Base-by-base conservation (phyloP, 345 rosid genomes). In the Salix suchowensis region DNA sequence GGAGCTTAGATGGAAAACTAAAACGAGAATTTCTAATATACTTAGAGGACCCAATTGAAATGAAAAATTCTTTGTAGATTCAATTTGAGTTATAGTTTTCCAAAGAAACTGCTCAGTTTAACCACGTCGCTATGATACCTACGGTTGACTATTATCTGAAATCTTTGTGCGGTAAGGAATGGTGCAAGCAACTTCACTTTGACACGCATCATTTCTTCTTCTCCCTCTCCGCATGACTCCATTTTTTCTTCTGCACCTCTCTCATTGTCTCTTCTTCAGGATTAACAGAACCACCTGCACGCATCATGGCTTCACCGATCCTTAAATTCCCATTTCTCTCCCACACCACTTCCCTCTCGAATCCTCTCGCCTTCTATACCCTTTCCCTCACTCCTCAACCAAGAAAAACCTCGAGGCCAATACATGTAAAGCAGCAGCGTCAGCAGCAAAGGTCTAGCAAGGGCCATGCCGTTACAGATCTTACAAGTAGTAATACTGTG, bases 401-500 rank as follows among this genome's bases (percentile, higher is more conserved):
- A 15, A 37, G 58, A 14, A 18, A 76, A 14, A 32, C 78, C 1
- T 68, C 42, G 28, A 74, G 40, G 23, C 77, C 76, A 40, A 2
- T 6, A 15, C 75, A 14, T 34, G 7, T 30, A 14, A 72, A 69
- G 67, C 68, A 28, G 18, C 70, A 23, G 65, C 70, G 2, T 2
- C 30, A 28, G 30, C 30, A 24, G 65, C 23, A 34, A 50, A 16
- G 55, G n/a, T 15, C n/a, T 46, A 55, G 19, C 16, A 82, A 72
- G 39, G 74, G 78, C 71, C 83, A 70, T 67, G 89, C 89, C 44
- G 80, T 76, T 1, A 76, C 82, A 21, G 86, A 87, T 79, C 71
- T 80, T 40, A 50, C 74, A 28, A 28, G 30, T 62, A 70, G 65
- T 34, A 15, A 65, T 42, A 2, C 80, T 16, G 8, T 80, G 5